These are phyloP conservation scores for Paxillus involutus DNA, from an alignment of 768 basidiomycete species.

Conservation along the genomic window DNA sequence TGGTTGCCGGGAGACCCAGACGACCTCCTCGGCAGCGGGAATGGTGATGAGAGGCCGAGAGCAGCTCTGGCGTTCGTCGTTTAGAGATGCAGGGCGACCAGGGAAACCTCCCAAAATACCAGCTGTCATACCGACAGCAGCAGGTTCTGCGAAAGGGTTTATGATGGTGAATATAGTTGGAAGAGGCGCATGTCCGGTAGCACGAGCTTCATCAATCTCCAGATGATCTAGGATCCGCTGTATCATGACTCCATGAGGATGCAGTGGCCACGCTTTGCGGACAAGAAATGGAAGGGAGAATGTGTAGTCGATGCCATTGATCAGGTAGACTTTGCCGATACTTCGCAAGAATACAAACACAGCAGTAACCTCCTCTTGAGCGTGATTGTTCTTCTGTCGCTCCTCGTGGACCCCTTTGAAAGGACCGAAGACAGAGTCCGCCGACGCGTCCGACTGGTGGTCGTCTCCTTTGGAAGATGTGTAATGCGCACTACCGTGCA, in stretches of 20 bases:
- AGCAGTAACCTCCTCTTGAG: constrained; percentile 46
- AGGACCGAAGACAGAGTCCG: constrained; percentile 39
- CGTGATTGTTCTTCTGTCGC: constrained; percentile 37
- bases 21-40: constrained; percentile 61
- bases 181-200: constrained; percentile 65
- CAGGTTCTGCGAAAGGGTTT: constrained; percentile 73
- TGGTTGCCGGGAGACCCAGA: constrained; percentile 54
- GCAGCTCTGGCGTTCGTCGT: constrained; percentile 55
- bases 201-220: constrained; percentile 65
- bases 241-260: constrained; percentile 77
- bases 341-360: constrained; percentile 79
- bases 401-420: constrained; percentile 41
- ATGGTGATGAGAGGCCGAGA: constrained; percentile 53
- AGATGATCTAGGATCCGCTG: constrained; percentile 68
- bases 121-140: constrained; percentile 64
- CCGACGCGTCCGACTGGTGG: constrained; percentile 8
- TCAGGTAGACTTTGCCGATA: constrained; percentile 68
- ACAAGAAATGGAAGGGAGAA: constrained; percentile 82
- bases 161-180: constrained; percentile 81
- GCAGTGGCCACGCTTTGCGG: constrained; percentile 73
- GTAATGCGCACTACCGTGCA: constrained; percentile 29
- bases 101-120: constrained; percentile 52
- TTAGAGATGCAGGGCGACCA: constrained; percentile 36
- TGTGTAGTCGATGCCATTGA: constrained; percentile 72
- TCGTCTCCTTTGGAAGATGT: constrained; percentile 19